Evolutionary conservation across 2,329 filamentous ascomycete genomes (phyloP).

Genomic region (Cercospora brassicicola): DNA sequence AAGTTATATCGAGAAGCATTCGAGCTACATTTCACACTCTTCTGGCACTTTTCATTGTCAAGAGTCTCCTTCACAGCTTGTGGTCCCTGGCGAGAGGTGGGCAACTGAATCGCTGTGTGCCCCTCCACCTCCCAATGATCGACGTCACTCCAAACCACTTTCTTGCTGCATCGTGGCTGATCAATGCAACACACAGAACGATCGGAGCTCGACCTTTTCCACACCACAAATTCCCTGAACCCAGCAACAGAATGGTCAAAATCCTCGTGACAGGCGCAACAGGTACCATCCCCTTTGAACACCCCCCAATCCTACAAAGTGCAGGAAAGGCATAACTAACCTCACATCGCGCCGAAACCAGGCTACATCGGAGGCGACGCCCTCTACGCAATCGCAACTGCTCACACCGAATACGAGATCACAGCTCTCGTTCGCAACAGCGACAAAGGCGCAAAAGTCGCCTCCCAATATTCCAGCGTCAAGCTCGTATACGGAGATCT

Average conservation of each 20-base stretch:
- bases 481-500: slow-evolving; percentile 55
- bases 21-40: not conserved
- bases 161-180: too few species aligned
- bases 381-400: slow-evolving; percentile 45
- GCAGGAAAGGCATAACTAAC: not conserved
- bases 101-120: not conserved
- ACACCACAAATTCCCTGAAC: not conserved
- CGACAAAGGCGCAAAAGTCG: slow-evolving; percentile 50
- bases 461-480: slow-evolving; percentile 49
- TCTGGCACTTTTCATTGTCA: not conserved
- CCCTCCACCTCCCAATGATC: not conserved
- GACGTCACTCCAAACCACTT: not conserved
- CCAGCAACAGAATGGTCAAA: slow-evolving; percentile 26
- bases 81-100: not conserved
- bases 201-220: not conserved
- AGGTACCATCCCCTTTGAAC: not conserved
- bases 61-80: not conserved
- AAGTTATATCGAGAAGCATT: not conserved
- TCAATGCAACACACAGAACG: not conserved
- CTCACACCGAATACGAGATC: slow-evolving; percentile 52
- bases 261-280: slow-evolving; percentile 30
- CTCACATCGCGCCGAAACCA: not conserved
- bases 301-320: too few species aligned
- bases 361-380: slow-evolving; percentile 49
- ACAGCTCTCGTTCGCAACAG: slow-evolving; percentile 53